phyloP scores from a whole-genome alignment of 352 stramenopile genomes.

The Halophytophthora batemanensis region DNA sequence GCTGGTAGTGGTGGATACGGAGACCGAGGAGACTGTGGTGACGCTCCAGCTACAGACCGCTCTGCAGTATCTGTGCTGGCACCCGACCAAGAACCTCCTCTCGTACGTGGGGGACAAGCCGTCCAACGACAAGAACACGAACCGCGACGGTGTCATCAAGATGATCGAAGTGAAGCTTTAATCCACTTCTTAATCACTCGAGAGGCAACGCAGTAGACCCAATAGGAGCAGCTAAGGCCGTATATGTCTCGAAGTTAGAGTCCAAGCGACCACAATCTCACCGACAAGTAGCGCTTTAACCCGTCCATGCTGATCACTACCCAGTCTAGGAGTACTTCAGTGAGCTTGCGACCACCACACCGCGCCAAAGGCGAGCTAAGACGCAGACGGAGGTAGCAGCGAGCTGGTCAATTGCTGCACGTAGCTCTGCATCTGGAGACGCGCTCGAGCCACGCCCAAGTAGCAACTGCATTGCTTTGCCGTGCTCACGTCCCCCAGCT shows the following conservation, averaged over 20 bases:
- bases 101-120: conserved; percentile 82
- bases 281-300: conserved; percentile 13
- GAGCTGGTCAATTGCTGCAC: conserved; percentile 41
- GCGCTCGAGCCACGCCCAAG: conserved; percentile 61
- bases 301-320: background rate
- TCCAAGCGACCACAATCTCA: conserved; percentile 3
- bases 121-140: conserved; percentile 73
- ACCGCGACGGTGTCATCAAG: conserved; percentile 84
- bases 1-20: conserved; percentile 59
- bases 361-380: conserved; percentile 3
- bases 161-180: conserved; percentile 78
- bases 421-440: conserved; percentile 65
- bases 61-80: conserved; percentile 80
- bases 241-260: conserved; percentile 4
- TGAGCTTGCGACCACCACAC: background rate
- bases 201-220: no score
- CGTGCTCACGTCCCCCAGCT: conserved; percentile 56
- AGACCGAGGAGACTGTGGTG: conserved; percentile 55
- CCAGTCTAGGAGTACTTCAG: background rate
- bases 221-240: conserved; percentile 27
- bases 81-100: conserved; percentile 78
- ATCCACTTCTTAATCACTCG: no score
- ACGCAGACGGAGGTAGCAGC: conserved; percentile 13
- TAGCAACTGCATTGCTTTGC: conserved; percentile 85
- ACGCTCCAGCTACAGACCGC: conserved; percentile 67